Evolutionary conservation across 192 early-diverging fungal species (phyloP), one percentile per base, ranked within the genome.

Genomic region (Entomortierella parvispora): DNA sequence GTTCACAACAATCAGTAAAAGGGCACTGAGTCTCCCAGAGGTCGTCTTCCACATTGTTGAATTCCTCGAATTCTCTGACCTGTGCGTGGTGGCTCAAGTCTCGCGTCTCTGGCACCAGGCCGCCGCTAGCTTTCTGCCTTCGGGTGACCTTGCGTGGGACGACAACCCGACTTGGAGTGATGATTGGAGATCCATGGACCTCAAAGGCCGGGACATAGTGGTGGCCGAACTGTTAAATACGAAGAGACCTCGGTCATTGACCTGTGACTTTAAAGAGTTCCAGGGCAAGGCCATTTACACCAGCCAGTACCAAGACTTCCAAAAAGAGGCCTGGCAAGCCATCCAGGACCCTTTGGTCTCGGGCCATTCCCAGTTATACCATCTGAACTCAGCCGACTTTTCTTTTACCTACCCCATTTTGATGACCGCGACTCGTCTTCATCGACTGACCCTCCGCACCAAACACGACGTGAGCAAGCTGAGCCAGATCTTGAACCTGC

Each of bases 21-120:
- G 17, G 22, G 51, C 26, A 22, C 22, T 22, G 7, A 18, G n/a
- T 14, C 6, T 26, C 40, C 23, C 59, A 47, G 59, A 62, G 46
- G 34, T 49, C 18, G n/a, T 33, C 1, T 11, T 1, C 22, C 9
- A 62, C 45, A 48, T 62, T 15, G 23, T 26, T 32, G 26, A 8
- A 29, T 62, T 33, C 46, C 46, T 49, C 29, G 12, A 25, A 25
- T 33, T 62, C 18, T 20, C 44, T 7, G 43, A 22, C 45, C 22
- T 22, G 23, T 20, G 22, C 12, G 51, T 28, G 4, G n/a, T 14
- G 4, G 25, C 45, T 2, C 59, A 47, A 15, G 59, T 47, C 40
- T 49, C 44, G 11, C 29, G 46, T 6, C 46, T 49, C 14, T 62
- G 59, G 59, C 29, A 32, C 46, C n/a, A 48, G 10, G 32, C 45